A percentile compares a stretch with the other conserved stretches of the same genome.
phyloP scores from a whole-genome alignment of 345 rosid genomes.

The Anastatica hierochuntica region DNA sequence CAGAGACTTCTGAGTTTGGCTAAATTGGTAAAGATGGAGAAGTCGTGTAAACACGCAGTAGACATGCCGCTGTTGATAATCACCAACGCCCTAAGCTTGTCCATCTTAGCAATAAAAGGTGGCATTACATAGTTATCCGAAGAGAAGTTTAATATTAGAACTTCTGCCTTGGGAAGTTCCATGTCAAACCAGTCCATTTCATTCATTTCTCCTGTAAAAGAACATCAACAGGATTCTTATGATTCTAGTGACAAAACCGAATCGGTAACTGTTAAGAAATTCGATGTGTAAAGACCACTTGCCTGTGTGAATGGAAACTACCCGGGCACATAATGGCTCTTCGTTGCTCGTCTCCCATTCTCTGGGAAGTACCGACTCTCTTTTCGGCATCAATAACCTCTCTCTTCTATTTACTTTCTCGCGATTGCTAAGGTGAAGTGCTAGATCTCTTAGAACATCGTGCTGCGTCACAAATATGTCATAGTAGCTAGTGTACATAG shows the following conservation, averaged over 20 bases:
- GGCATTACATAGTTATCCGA: constrained; percentile 57
- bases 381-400: constrained; percentile 61
- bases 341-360: constrained; percentile 75
- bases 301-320: constrained; percentile 85
- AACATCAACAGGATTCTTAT: background rate
- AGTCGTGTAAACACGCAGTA: constrained; percentile 43
- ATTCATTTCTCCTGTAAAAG: constrained; percentile 51
- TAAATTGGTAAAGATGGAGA: constrained; percentile 41
- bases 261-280: background rate
- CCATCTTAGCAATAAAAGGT: constrained; percentile 64
- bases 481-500: constrained; percentile 50
- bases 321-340: constrained; percentile 49
- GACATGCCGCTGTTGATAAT: constrained; percentile 51
- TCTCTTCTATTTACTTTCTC: constrained; percentile 38
- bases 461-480: constrained; percentile 72
- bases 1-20: constrained; percentile 62
- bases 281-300: background rate
- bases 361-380: constrained; percentile 48
- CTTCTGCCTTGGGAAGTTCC: constrained; percentile 88
- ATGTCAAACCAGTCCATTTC: constrained; percentile 80
- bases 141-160: constrained; percentile 61
- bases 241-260: background rate
- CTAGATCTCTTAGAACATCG: constrained; percentile 80
- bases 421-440: constrained; percentile 49
- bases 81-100: constrained; percentile 61